A percentile compares a stretch with the other conserved stretches of the same genome.
These are phyloP conservation scores for Moniliophthora roreri DNA, from an alignment of 1,284 basidiomycete species.

Conservation along the genomic window DNA sequence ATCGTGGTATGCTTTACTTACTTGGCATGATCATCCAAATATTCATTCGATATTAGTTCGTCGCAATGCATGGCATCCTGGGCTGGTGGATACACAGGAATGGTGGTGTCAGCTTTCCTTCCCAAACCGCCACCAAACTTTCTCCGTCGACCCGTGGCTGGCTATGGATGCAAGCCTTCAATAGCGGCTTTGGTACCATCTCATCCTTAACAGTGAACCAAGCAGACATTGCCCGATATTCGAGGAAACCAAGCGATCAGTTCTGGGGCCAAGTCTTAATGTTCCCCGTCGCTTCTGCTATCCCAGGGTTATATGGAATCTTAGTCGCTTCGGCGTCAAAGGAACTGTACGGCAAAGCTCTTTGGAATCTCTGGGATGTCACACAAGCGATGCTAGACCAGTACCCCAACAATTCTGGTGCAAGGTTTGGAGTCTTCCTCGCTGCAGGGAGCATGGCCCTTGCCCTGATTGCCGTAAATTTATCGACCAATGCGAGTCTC, in stretches of 20 bases:
- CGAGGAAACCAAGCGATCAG: slow-evolving; percentile 20
- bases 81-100: slow-evolving; percentile 9
- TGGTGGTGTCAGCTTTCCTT: too few relatives aligned
- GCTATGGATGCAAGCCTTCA: slow-evolving; percentile 21
- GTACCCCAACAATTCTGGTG: slow-evolving; percentile 15
- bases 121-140: too few relatives aligned
- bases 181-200: slow-evolving; percentile 22
- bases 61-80: slow-evolving; percentile 15
- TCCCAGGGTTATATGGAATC: slow-evolving; percentile 24
- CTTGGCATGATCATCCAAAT: neutral
- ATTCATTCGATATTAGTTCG: slow-evolving; percentile 1
- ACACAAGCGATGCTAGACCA: slow-evolving; percentile 16
- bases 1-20: slow-evolving; percentile 10
- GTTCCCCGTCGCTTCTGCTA: slow-evolving; percentile 22
- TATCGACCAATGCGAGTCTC: slow-evolving; percentile 22
- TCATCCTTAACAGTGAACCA: slow-evolving; percentile 25
- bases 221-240: slow-evolving; percentile 26
- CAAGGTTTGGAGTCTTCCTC: slow-evolving; percentile 23
- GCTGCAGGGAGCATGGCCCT: slow-evolving; percentile 23
- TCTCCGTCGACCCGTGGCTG: too few relatives aligned
- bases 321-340: slow-evolving; percentile 22
- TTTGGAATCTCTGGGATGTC: slow-evolving; percentile 19
- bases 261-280: slow-evolving; percentile 23
- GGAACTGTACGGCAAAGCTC: slow-evolving; percentile 12
- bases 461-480: slow-evolving; percentile 22